Evolutionary conservation across 192 early-diverging fungal genomes (phyloP), one percentile per base, ranked within the genome.

Genomic region (Anaeromyces robustus): DNA sequence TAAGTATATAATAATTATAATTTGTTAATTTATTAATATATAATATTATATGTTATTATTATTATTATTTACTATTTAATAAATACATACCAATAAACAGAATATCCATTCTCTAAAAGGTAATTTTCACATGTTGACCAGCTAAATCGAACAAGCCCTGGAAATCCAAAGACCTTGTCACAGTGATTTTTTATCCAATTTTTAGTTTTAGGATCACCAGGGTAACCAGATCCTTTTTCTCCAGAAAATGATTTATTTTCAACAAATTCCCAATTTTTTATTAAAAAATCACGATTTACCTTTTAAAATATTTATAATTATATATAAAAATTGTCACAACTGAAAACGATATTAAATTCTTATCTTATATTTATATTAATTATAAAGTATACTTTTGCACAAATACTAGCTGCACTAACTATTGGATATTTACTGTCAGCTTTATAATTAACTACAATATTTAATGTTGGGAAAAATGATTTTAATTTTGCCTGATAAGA

Each of bases 341-440:
- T n/a, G n/a, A n/a, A n/a, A n/a, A n/a, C n/a, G n/a, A n/a, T n/a
- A n/a, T n/a, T n/a, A n/a, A n/a, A n/a, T n/a, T n/a, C n/a, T n/a
- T n/a, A n/a, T n/a, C n/a, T n/a, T n/a, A n/a, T n/a, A n/a, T n/a
- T n/a, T n/a, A n/a, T n/a, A n/a, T n/a, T n/a, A n/a, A n/a, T n/a
- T n/a, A n/a, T n/a, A n/a, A n/a, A n/a, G n/a, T n/a, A n/a, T 29
- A 94, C 94, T 85, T 99, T 99, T 30, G 98, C 98, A 84, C 92
- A 95, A 43, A 99, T 97, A 88, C 92, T 94, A 0, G 98, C 98
- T 2, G 96, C 97, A 81, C 94, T 94, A 29, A 99, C 98, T 59
- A 96, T 94, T 4, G 98, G 96, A 85, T 91, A 99, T 78, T 93
- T 85, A 26, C 91, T 88, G 87, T 99, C 98, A 4, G 98, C 98